phyloP scores from a whole-genome alignment of 148 eudicot genomes.

The Arbutus unedo region DNA sequence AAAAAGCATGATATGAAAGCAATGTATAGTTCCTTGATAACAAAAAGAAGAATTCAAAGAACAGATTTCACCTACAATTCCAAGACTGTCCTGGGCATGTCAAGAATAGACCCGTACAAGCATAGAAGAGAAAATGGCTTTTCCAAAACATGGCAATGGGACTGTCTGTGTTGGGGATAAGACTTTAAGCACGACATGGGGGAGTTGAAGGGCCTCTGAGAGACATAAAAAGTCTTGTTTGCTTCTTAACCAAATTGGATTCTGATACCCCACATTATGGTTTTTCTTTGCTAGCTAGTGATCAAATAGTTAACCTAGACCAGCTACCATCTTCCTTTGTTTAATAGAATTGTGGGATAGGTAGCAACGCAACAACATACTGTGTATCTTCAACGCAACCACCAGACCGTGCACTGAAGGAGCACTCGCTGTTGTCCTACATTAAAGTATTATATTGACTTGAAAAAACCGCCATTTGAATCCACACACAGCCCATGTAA shows the following conservation, averaged over 20 bases:
- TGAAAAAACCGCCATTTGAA: background rate
- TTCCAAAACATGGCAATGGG: background rate
- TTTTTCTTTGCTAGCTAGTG: no score
- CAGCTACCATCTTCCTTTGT: no score
- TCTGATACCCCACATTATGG: no score
- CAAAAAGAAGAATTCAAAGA: background rate
- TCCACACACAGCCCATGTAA: background rate
- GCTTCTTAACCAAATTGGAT: no score
- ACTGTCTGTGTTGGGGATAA: no score
- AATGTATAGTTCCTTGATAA: background rate
- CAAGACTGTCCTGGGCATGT: background rate
- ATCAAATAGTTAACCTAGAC: no score
- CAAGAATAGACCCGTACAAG: background rate
- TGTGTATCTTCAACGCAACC: background rate
- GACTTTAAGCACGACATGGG: no score
- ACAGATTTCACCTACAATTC: background rate
- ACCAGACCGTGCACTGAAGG: background rate
- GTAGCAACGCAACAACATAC: background rate
- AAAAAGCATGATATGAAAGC: conserved; percentile 7
- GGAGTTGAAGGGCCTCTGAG: no score
- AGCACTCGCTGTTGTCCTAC: background rate
- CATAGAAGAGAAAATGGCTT: background rate
- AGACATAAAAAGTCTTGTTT: no score
- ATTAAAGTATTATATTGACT: background rate
- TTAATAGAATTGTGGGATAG: no score